Evolutionary conservation across 345 rosid species (phyloP).

Genomic region (Psidium guajava): DNA sequence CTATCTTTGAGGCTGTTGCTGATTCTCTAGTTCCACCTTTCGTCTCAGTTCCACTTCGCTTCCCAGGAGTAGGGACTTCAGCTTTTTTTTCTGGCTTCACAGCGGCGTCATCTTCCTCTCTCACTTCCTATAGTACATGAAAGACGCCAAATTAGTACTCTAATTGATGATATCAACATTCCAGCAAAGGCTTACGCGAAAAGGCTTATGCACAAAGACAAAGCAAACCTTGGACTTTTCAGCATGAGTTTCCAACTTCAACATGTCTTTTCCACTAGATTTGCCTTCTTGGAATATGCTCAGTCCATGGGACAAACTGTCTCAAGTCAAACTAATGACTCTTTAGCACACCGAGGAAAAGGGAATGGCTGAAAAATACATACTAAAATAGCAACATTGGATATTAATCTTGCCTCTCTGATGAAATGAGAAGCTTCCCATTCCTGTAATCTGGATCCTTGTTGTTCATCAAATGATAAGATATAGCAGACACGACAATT

Average conservation of each 20-base stretch:
- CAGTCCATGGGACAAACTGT: slow-evolving; percentile 87
- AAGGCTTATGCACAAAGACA: neutral
- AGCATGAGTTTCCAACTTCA: slow-evolving; percentile 40
- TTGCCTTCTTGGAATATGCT: slow-evolving; percentile 68
- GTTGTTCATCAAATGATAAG: slow-evolving; percentile 79
- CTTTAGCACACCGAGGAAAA: neutral
- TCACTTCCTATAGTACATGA: slow-evolving; percentile 22
- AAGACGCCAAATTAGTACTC: neutral
- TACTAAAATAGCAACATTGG: neutral
- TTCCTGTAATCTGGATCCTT: slow-evolving; percentile 70
- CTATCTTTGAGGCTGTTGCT: slow-evolving; percentile 23
- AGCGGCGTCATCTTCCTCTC: slow-evolving; percentile 7
- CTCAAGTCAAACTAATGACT: neutral
- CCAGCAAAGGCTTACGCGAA: neutral
- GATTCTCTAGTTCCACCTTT: neutral
- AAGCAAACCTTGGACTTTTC: slow-evolving; percentile 30
- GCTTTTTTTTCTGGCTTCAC: slow-evolving; percentile 29
- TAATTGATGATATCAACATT: neutral
- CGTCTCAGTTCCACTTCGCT: slow-evolving; percentile 21
- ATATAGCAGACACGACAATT: slow-evolving; percentile 82
- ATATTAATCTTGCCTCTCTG: slow-evolving; percentile 32
- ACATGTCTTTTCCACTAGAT: slow-evolving; percentile 24
- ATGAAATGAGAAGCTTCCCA: slow-evolving; percentile 77
- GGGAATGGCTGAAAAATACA: neutral
- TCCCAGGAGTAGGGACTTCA: slow-evolving; percentile 18